These are phyloP conservation scores for Solanum rostratum DNA, from an alignment of 257 asterid species.

Conservation along the genomic window DNA sequence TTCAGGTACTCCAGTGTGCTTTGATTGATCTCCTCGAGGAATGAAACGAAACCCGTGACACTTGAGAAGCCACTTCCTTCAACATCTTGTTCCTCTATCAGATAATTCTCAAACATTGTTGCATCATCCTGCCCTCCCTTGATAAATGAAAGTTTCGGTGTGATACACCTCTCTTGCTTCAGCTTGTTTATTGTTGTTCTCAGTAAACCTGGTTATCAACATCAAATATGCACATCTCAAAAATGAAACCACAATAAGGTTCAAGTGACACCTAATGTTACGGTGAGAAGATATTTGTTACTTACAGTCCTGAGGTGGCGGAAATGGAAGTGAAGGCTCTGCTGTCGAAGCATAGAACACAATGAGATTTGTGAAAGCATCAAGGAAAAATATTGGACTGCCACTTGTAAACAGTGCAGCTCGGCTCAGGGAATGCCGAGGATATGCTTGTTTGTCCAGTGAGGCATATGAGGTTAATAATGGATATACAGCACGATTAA, in stretches of 20 bases:
- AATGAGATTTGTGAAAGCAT: conserved; percentile 75
- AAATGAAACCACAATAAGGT: background rate
- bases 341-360: conserved; percentile 89
- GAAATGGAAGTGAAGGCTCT: conserved; percentile 79
- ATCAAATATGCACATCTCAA: background rate
- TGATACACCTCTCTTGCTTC: conserved; percentile 84
- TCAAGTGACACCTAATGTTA: background rate
- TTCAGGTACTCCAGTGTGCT: conserved; percentile 62
- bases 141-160: conserved; percentile 73
- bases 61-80: conserved; percentile 81
- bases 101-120: conserved; percentile 74
- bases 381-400: conserved; percentile 94
- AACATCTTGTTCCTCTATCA: conserved; percentile 92
- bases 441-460: conserved; percentile 84
- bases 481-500: conserved; percentile 84
- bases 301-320: conserved; percentile 99
- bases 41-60: conserved; percentile 79
- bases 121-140: conserved; percentile 87
- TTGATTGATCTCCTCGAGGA: conserved; percentile 71
- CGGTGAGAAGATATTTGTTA: background rate
- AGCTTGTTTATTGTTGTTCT: conserved; percentile 72
- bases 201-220: conserved; percentile 50
- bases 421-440: conserved; percentile 98
- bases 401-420: conserved; percentile 96
- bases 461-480: conserved; percentile 63